phyloP scores from a whole-genome alignment of 345 rosid genomes.

The Populus nigra region DNA sequence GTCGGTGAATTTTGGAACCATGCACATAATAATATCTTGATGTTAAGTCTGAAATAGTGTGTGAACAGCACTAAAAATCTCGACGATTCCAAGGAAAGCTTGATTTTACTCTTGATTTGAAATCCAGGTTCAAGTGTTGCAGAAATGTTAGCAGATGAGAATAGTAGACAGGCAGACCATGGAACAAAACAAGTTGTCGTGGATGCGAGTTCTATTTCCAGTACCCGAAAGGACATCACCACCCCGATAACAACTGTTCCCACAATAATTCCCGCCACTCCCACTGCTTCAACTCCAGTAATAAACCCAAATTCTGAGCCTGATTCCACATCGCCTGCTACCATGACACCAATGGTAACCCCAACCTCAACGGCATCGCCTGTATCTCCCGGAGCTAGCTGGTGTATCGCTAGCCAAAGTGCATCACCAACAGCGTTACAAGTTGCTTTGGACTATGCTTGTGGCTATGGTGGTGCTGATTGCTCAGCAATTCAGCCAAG shows the following conservation, averaged over 20 bases:
- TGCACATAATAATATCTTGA: neutral
- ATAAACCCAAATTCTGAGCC: conserved; percentile 44
- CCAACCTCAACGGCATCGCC: conserved; percentile 25
- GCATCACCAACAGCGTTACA: conserved; percentile 63
- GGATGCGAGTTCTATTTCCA: conserved; percentile 5
- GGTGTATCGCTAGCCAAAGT: conserved; percentile 83
- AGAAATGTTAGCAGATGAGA: conserved; percentile 5
- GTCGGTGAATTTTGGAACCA: conserved; percentile 1
- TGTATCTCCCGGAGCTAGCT: conserved; percentile 44
- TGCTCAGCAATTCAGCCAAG: conserved; percentile 61
- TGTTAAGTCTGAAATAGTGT: neutral
- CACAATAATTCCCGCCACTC: conserved; percentile 31
- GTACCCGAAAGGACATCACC: conserved; percentile 46
- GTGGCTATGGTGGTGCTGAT: conserved; percentile 78
- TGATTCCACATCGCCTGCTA: conserved; percentile 29
- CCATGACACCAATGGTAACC: conserved; percentile 25
- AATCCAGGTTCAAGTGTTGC: conserved; percentile 33
- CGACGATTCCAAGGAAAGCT: neutral
- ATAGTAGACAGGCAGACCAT: neutral
- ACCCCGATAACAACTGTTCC: conserved; percentile 66
- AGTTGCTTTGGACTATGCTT: conserved; percentile 82
- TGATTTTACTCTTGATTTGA: neutral
- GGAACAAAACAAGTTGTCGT: neutral
- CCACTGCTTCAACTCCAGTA: conserved; percentile 31
- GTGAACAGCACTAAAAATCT: neutral